Percentiles rank a stretch among this genome's conserved stretches.
These are phyloP conservation scores for Hippophae gyantsensis DNA, from an alignment of 306 rosid genomes.

Conservation along the genomic window DNA sequence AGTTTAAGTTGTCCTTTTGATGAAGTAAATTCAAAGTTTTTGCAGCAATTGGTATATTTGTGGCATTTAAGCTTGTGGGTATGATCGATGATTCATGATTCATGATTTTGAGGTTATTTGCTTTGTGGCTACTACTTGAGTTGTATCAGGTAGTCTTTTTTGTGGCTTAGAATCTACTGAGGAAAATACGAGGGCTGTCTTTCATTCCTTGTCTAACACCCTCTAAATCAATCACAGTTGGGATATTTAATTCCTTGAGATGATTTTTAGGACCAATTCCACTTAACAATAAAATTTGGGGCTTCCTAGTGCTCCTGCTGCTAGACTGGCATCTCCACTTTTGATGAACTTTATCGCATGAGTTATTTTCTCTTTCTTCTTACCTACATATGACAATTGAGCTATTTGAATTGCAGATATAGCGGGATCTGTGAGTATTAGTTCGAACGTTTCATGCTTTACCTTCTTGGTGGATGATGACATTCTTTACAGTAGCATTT, in stretches of 20 bases:
- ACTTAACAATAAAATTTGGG: constrained; percentile 56
- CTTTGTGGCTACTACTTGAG: constrained; percentile 54
- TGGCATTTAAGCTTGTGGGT: constrained; percentile 38
- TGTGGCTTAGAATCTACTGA: constrained; percentile 41
- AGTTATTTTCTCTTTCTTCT: constrained; percentile 32
- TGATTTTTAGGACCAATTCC: constrained; percentile 62
- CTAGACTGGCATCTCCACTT: constrained; percentile 33
- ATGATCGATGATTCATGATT: constrained; percentile 55
- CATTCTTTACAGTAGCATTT: constrained; percentile 59
- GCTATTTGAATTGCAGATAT: background rate
- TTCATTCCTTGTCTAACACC: constrained; percentile 60
- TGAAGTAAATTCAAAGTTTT: constrained; percentile 43
- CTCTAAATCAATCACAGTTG: constrained; percentile 26
- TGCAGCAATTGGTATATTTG: constrained; percentile 49
- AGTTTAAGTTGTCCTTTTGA: constrained; percentile 49
- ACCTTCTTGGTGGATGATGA: constrained; percentile 42
- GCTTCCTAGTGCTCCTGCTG: constrained; percentile 73
- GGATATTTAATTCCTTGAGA: constrained; percentile 35
- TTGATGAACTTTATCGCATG: constrained; percentile 49
- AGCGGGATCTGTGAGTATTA: too few species aligned
- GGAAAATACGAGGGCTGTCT: constrained; percentile 58
- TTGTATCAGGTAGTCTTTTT: constrained; percentile 53
- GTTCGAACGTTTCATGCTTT: constrained; percentile 10
- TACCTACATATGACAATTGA: constrained; percentile 22
- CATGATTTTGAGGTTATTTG: constrained; percentile 46